These are phyloP conservation scores for Erysimum cheiranthoides DNA, from an alignment of 345 rosid genomes.

Conservation along the genomic window DNA sequence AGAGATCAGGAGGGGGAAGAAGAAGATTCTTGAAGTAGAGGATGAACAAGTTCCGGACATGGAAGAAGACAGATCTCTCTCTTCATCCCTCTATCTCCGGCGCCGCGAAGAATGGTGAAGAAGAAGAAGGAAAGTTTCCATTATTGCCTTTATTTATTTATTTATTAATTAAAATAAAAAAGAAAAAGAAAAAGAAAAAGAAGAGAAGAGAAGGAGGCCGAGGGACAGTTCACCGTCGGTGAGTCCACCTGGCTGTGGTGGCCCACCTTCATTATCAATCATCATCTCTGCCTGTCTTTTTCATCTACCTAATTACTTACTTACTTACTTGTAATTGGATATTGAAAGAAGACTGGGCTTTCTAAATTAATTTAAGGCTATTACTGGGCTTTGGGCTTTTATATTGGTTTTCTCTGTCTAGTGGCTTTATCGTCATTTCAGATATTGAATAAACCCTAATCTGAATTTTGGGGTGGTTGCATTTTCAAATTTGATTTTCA, in stretches of 20 bases:
- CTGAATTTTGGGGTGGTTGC: neutral
- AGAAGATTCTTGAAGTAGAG: neutral
- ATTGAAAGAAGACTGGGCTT: neutral
- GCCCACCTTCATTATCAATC: slow-evolving; percentile 32
- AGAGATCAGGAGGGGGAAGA: neutral
- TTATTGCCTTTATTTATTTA: neutral
- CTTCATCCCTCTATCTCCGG: slow-evolving; percentile 13
- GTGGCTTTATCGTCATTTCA: slow-evolving; percentile 33
- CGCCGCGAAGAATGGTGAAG: slow-evolving; percentile 16
- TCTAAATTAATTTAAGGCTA: neutral
- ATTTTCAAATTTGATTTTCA: slow-evolving; percentile 27
- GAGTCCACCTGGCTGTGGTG: slow-evolving; percentile 36
- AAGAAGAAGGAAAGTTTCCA: slow-evolving; percentile 30
- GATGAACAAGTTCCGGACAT: slow-evolving; percentile 21
- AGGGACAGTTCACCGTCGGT: slow-evolving; percentile 46
- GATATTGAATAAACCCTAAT: slow-evolving; percentile 36
- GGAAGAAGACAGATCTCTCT: slow-evolving; percentile 26
- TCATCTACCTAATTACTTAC: neutral
- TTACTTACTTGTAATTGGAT: neutral
- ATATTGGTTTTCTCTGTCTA: neutral
- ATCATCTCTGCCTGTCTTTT: neutral
- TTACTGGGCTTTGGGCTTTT: slow-evolving; percentile 17
- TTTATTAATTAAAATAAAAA: neutral
- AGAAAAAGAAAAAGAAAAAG: neutral
- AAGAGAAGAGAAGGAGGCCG: neutral